These are phyloP conservation scores for Aspergillus affinis DNA, from an alignment of 495 filamentous ascomycete genomes.

Conservation along the genomic window DNA sequence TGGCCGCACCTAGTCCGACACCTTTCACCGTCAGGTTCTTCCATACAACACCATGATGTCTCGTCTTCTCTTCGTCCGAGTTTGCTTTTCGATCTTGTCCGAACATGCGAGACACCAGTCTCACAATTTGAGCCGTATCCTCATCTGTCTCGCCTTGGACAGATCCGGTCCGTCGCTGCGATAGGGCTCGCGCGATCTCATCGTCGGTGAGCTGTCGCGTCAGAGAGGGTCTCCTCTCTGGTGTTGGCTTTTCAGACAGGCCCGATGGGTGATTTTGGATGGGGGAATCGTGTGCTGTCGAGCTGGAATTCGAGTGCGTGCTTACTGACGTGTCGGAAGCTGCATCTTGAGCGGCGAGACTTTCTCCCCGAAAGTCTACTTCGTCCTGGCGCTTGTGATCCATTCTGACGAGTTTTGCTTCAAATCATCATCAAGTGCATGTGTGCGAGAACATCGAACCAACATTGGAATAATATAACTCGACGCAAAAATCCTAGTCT, in stretches of 20 bases:
- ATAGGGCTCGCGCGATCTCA: conserved; percentile 50
- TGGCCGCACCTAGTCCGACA: conserved; percentile 61
- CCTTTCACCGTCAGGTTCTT: conserved; percentile 65
- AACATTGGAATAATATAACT: too few species aligned
- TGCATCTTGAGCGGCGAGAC: background rate
- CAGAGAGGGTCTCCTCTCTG: background rate
- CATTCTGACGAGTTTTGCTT: background rate
- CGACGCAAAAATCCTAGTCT: too few species aligned
- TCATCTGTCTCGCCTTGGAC: conserved; percentile 38
- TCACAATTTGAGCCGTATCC: conserved; percentile 56
- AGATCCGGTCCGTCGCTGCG: conserved; percentile 47
- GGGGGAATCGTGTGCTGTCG: background rate
- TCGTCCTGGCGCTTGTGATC: background rate
- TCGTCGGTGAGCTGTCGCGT: conserved; percentile 41
- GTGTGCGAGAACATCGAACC: too few species aligned
- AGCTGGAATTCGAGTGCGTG: background rate
- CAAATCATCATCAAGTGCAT: background rate
- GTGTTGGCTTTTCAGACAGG: background rate
- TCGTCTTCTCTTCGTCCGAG: conserved; percentile 65
- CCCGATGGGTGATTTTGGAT: background rate
- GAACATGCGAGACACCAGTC: conserved; percentile 64
- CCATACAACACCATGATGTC: conserved; percentile 60
- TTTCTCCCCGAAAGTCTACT: background rate
- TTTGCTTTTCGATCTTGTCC: conserved; percentile 57
- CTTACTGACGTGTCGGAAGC: background rate